These are phyloP conservation scores for Colletotrichum spinosum DNA, from an alignment of 2,329 filamentous ascomycete genomes.

Conservation along the genomic window DNA sequence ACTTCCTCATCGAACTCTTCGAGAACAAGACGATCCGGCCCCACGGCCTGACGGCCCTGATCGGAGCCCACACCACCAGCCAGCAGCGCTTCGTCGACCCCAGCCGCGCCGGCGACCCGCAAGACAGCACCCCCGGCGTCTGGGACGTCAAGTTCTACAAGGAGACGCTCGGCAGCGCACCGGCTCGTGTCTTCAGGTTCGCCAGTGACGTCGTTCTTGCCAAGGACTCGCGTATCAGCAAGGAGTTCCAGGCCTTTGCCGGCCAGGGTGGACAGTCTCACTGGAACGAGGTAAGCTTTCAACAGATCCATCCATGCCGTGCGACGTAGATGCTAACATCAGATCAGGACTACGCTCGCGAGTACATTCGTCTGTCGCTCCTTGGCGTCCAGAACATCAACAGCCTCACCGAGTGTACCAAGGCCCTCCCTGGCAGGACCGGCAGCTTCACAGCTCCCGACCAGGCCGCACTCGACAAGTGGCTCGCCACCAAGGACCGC, in stretches of 20 bases:
- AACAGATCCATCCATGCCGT: not conserved
- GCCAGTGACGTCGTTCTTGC: conserved; percentile 55
- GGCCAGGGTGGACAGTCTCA: conserved; percentile 46
- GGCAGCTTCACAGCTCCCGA: conserved; percentile 38
- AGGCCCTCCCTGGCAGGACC: conserved; percentile 56
- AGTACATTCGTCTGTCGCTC: conserved; percentile 64
- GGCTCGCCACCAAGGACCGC: conserved; percentile 49
- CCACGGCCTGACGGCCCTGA: conserved; percentile 62
- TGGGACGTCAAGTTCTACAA: conserved; percentile 66
- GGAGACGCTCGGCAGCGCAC: conserved; percentile 49
- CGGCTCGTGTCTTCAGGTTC: conserved; percentile 54
- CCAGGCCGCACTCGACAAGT: conserved; percentile 29
- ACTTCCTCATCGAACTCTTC: conserved; percentile 61
- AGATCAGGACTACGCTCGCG: conserved; percentile 60
- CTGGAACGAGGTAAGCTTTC: conserved; percentile 53
- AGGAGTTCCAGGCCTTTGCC: conserved; percentile 53
- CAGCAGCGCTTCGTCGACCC: conserved; percentile 59
- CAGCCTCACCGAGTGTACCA: conserved; percentile 64
- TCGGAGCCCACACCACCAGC: conserved; percentile 66
- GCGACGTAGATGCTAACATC: not conserved
- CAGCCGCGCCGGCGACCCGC: conserved; percentile 54
- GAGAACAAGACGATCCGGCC: conserved; percentile 63
- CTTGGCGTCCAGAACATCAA: conserved; percentile 69
- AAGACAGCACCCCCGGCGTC: conserved; percentile 63
- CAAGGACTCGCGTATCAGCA: conserved; percentile 48